Evolutionary conservation across 225 moss, liverwort and hornwort genomes (phyloP).

Genomic region (Polytrichum commune): DNA sequence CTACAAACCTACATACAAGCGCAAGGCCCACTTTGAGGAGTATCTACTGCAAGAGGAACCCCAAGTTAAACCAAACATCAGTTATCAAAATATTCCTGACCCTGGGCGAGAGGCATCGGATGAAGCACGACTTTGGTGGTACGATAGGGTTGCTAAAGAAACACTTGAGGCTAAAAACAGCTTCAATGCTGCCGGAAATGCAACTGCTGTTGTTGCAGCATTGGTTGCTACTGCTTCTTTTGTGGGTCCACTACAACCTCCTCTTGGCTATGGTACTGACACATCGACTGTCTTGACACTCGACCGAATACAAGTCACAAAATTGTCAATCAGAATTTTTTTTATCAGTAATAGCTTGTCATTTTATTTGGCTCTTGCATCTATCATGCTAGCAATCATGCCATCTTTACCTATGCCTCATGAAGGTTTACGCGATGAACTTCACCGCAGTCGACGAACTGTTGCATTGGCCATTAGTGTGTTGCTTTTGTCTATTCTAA

Average conservation of each 20-base stretch:
- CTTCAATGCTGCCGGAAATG: conserved; percentile 10
- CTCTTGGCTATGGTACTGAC: conserved; percentile 12
- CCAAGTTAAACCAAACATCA: too few relatives aligned
- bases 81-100: neutral
- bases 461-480: conserved; percentile 15
- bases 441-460: conserved; percentile 3
- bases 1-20: too few relatives aligned
- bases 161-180: neutral
- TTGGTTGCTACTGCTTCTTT: conserved; percentile 25
- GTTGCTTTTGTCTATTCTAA: conserved; percentile 16
- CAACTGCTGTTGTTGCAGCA: conserved; percentile 19
- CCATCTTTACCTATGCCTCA: conserved; percentile 27
- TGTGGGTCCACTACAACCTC: conserved; percentile 22
- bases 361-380: conserved; percentile 26
- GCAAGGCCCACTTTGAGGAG: too few relatives aligned
- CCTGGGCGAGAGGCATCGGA: neutral
- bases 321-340: conserved; percentile 11
- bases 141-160: conserved; percentile 1
- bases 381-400: conserved; percentile 24
- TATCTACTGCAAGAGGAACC: too few relatives aligned
- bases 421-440: conserved; percentile 12
- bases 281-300: neutral
- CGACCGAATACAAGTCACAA: conserved; percentile 3
- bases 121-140: conserved; percentile 9
- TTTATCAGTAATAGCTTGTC: conserved; percentile 24